These are phyloP conservation scores for Sclerotiophoma versabilis DNA, from an alignment of 2,329 filamentous ascomycete species.

Conservation along the genomic window DNA sequence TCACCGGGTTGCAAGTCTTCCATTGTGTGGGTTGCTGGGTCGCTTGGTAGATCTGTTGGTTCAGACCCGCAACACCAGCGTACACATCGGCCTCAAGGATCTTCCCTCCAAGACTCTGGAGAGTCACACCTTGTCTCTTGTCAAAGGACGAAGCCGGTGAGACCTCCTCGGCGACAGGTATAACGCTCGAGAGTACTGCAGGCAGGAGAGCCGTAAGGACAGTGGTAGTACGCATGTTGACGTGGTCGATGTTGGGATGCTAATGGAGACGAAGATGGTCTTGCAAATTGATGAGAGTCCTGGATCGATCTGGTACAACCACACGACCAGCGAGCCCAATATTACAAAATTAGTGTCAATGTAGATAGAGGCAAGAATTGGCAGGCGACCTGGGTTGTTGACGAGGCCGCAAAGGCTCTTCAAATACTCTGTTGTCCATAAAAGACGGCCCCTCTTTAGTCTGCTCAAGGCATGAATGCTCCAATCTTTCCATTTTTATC, in stretches of 20 bases:
- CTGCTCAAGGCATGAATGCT: conserved; percentile 2
- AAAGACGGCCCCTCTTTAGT: conserved; percentile 7
- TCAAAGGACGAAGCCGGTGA: conserved; percentile 21
- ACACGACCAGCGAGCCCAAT: neutral
- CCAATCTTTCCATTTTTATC: conserved; percentile 2
- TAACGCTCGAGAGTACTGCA: conserved; percentile 24
- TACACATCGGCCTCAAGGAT: conserved; percentile 31
- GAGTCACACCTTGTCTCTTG: conserved; percentile 23
- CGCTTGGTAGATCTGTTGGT: conserved; percentile 38
- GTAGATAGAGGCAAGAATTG: conserved; percentile 10
- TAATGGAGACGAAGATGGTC: neutral
- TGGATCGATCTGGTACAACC: neutral
- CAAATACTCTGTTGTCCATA: conserved; percentile 22
- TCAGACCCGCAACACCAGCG: conserved; percentile 32
- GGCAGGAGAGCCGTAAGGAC: conserved; percentile 25
- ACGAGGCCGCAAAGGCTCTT: conserved; percentile 18
- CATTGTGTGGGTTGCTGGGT: conserved; percentile 28
- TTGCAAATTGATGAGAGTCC: neutral
- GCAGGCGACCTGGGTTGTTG: conserved; percentile 16
- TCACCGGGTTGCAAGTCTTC: conserved; percentile 48
- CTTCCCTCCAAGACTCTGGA: conserved; percentile 21
- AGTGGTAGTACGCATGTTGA: conserved; percentile 28
- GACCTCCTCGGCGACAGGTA: conserved; percentile 18
- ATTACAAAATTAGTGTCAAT: conserved; percentile 22
- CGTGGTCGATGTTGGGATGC: neutral